Base-by-base conservation (phyloP, 345 rosid species). In the Mallotus nudiflorus region DNA sequence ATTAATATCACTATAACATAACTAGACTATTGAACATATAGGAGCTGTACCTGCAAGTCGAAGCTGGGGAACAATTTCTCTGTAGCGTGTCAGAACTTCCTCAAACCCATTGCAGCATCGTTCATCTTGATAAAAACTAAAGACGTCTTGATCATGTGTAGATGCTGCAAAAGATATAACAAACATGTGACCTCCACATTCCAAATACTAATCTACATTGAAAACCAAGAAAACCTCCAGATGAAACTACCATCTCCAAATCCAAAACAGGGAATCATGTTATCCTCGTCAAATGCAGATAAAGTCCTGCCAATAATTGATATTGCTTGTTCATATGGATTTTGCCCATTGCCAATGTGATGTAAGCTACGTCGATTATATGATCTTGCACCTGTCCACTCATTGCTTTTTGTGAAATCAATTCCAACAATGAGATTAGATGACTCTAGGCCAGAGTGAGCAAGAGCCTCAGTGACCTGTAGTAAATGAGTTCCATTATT, bases 401-500 rank as follows among this genome's bases (percentile, higher is more conserved):
- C 97, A 6, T 94, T 94, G 88, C 98, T 94, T 83, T 94, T 94
- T 1, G 98, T 94, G 81, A 91, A 88, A 81, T 91, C 98, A 70
- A 94, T 86, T 68, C 96, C 97, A 51, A 94, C 95, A 20, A 94
- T 94, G 57, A 94, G 85, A 78, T 94, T 94, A 44, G 97, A 90
- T 35, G 98, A 94, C 82, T 91, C 98, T n/a, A 94, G 82, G 48
- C 98, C 98, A 53, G 97, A 87, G 60, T 89, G 84, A 24, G 90
- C 66, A 28, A 93, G 92, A 20, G 96, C 97, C 77, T 82, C 83
- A 31, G 96, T 87, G 44, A 94, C 97, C 98, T 94, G 76, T 69
- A 13, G 69, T 19, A 50, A 73, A 14, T 29, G 37, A 58, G 39
- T 45, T 15, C 24, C 16, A 27, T 48, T 3, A 31, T 45, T 15